Evolutionary conservation across 495 filamentous ascomycete species (phyloP), one percentile per base, ranked within the genome.

Genomic region (Penicillium bialowiezense): DNA sequence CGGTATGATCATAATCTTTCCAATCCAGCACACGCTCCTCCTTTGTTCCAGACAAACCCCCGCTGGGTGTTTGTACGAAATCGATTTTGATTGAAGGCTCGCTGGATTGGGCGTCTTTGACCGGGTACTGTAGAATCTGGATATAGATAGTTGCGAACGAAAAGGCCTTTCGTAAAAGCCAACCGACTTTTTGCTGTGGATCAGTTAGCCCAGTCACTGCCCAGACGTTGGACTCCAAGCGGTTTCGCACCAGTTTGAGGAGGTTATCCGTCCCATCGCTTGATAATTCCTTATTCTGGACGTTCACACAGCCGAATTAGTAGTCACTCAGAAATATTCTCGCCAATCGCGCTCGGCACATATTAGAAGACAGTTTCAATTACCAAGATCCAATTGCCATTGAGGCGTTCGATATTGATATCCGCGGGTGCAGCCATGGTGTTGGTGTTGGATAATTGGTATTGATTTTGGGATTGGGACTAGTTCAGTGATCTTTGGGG

Each of bases 111-210:
- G 32, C 18, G 3, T 33, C 20, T 44, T 33, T 33, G 10, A 15
- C 36, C 15, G 35, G 15, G 20, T 45, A 45, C 6, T 47, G 33
- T 0, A 23, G 26, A 14, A 47, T 38, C 12, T 38, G 21, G 33
- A 47, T 18, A 33, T 47, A 31, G 12, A 47, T 37, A 10, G 33
- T 38, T 29, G 23, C 44, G 3, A 38, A 14, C 12, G 14, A 14
- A 24, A 47, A 38, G 7, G 44, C 44, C 8, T 47, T 47, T 21
- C 44, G 44, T 20, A 47, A 7, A 0, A 47, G 12, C 44, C 44
- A 47, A 3, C 21, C 5, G 4, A 47, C 21, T 14, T 38, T 38
- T 47, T 37, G 44, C 44, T 47, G 5, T n/a, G 5, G 17, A 28
- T 29, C 8, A 7, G 5, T 38, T 14, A 47, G 44, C 15, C n/a